Base-by-base conservation (phyloP, 2,329 filamentous ascomycete species). In the Colletotrichum somersetense region DNA sequence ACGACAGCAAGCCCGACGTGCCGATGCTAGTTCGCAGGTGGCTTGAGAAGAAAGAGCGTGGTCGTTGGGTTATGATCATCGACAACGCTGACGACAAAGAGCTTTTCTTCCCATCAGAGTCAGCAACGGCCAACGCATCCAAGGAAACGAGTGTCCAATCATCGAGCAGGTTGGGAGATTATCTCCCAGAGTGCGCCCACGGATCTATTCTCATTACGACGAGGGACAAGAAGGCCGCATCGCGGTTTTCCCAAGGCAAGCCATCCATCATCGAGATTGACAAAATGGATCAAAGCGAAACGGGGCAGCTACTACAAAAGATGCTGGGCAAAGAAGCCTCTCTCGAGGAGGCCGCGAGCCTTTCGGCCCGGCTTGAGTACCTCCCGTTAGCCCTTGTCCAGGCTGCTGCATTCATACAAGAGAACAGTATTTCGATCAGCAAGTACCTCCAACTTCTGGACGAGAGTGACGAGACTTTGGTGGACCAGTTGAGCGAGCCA, bases 131-230 rank as follows among this genome's bases (percentile, higher is more conserved):
- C 35, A 14, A 12, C 30, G 5, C 14, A 4, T 40, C 38, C 38
- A 40, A 40, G 14, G 38, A 40, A 14, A 40, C 11, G 3, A 40
- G 38, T 14, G 38, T 2, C 12, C 38, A 12, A 40, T 40, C 12
- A 40, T 40, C 12, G 38, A 40, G 38, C 14, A 2, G 38, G 5
- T 14, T 40, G 38, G 11, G 38, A 2, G 12, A 40, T 14, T 77
- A 48, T 72, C 75, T 83, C n/a, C 80, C 81, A 0, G 74, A 80
- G 2, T 80, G 77, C 14, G 2, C 71, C 0, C 76, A 82, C 0
- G 81, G 81, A 3, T 74, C 76, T 0, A 53, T 81, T 14, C 75
- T 84, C 11, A 81, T 48, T 11, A 48, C 46, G n/a, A 48, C 20
- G 4, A 48, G 46, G 20, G n/a, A 48, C 20, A 48, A 23, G 46